These are phyloP conservation scores for Plectosphaerella cucumerina DNA, from an alignment of 2,329 filamentous ascomycete species.

Conservation along the genomic window DNA sequence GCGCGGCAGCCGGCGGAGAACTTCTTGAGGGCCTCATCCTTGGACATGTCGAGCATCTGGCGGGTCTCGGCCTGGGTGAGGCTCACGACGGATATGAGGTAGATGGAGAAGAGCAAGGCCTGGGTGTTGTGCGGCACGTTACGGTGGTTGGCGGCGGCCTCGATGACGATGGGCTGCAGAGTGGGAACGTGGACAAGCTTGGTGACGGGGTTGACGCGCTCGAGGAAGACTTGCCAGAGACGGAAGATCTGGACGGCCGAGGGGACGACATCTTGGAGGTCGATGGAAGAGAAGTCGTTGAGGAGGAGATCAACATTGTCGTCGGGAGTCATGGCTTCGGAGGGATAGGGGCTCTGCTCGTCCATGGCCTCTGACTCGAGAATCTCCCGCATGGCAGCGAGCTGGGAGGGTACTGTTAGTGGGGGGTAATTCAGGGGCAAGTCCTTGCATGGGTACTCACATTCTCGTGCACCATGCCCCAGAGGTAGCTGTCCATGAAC, in stretches of 20 bases:
- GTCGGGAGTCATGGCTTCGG: constrained; percentile 47
- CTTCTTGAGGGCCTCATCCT: constrained; percentile 44
- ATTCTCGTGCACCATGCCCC: constrained; percentile 52
- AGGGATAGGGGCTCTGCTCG: constrained; percentile 43
- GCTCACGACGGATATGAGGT: constrained; percentile 12
- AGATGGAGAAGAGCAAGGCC: constrained; percentile 14
- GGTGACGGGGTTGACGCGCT: constrained; percentile 69
- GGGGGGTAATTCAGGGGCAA: background rate
- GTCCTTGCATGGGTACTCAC: constrained; percentile 27
- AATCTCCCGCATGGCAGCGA: constrained; percentile 56
- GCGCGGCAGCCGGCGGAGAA: constrained; percentile 49
- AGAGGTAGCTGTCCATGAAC: constrained; percentile 54
- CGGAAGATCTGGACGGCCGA: constrained; percentile 61
- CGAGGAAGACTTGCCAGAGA: constrained; percentile 71
- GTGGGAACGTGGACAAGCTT: constrained; percentile 71
- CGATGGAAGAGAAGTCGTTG: constrained; percentile 32
- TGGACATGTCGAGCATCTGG: constrained; percentile 44
- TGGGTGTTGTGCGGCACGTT: constrained; percentile 41
- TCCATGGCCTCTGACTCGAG: constrained; percentile 45
- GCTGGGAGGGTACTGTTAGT: constrained; percentile 28
- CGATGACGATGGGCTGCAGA: constrained; percentile 60
- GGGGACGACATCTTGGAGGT: constrained; percentile 54
- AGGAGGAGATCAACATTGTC: constrained; percentile 48
- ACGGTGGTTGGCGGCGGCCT: constrained; percentile 53
- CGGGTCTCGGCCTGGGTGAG: constrained; percentile 46